phyloP scores from a whole-genome alignment of 2,329 filamentous ascomycete species.

The Colletotrichum caudatum region DNA sequence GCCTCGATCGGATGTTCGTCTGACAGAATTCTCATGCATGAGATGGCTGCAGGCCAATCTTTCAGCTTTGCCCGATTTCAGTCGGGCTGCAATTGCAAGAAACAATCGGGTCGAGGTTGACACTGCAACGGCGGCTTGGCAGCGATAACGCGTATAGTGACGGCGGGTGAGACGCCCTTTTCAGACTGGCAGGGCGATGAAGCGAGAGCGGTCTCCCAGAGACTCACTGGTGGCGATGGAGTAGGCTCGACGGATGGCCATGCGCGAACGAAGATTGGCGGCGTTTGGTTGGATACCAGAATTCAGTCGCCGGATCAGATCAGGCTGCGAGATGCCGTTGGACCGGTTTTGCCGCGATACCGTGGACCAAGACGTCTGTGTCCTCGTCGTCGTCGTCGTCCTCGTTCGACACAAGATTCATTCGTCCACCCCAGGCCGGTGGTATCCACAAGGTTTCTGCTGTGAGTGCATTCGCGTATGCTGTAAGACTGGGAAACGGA shows the following conservation, averaged over 20 bases:
- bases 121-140: conserved; percentile 33
- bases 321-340: background rate
- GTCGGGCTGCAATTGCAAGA: background rate
- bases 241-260: background rate
- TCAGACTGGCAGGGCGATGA: background rate
- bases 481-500: conserved; percentile 1
- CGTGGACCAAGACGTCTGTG: conserved; percentile 8
- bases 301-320: background rate
- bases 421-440: too few relatives aligned
- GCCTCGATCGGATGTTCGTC: background rate
- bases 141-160: background rate
- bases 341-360: background rate
- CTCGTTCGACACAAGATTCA: background rate
- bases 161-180: conserved; percentile 4
- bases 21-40: conserved; percentile 9
- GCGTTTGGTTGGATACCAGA: background rate
- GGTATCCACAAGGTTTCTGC: too few relatives aligned
- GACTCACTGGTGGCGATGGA: background rate
- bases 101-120: background rate
- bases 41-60: background rate
- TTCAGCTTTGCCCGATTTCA: background rate
- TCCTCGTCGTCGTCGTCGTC: background rate
- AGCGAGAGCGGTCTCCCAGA: background rate
- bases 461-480: background rate
- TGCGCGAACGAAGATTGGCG: background rate